Evolutionary conservation across 179 eudicot genomes (phyloP).

Genomic region (Nepenthes alata): DNA sequence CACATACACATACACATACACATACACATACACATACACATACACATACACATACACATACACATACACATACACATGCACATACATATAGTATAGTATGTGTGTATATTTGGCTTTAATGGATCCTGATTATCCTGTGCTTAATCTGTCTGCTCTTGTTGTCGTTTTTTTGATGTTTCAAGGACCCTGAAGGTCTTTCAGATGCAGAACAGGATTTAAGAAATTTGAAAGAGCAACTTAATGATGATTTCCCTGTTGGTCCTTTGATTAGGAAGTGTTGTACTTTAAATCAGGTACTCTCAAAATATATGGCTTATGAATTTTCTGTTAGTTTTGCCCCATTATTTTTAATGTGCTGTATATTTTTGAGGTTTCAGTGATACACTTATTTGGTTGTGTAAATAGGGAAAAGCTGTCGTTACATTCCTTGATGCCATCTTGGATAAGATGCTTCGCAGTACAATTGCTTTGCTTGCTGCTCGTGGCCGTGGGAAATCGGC

Average conservation of each 20-base stretch:
- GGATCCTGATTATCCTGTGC: background rate
- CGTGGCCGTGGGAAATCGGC: conserved; percentile 99
- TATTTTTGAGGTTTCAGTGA: background rate
- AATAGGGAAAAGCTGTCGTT: conserved; percentile 73
- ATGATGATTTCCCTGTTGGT: conserved; percentile 74
- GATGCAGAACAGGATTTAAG: conserved; percentile 55
- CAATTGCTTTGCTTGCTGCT: conserved; percentile 85
- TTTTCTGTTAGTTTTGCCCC: background rate
- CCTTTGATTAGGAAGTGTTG: conserved; percentile 69
- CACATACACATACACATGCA: no score
- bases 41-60: no score
- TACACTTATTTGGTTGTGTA: conserved; percentile 4
- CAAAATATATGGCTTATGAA: background rate
- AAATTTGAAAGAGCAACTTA: conserved; percentile 56
- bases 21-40: no score
- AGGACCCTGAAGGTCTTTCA: conserved; percentile 76
- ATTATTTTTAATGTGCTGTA: background rate
- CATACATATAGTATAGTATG: no score
- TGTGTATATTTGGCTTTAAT: background rate
- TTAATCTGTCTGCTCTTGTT: conserved; percentile 1
- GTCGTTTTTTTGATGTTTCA: conserved; percentile 3
- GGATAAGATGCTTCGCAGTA: conserved; percentile 71
- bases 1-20: no score
- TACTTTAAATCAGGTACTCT: conserved; percentile 74
- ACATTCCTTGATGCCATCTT: conserved; percentile 80